Evolutionary conservation across 2,329 filamentous ascomycete genomes (phyloP), one percentile per base, ranked within the genome.

Genomic region (Penicillium sp.): DNA sequence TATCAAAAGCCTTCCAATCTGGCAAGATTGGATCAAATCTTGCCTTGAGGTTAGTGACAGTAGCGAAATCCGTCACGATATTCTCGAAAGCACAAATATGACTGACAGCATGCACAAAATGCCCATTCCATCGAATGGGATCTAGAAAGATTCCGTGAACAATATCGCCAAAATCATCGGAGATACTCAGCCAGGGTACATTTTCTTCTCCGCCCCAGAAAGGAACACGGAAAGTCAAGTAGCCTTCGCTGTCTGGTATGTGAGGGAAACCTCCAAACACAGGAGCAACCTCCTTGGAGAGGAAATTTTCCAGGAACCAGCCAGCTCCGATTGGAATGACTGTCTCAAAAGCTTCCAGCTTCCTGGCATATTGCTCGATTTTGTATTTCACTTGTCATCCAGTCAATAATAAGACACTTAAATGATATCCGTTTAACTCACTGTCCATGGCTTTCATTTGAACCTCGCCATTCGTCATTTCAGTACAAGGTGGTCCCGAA

Each of bases 261-360:
- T 65, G 68, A 0, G 77, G 77, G 38, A 79, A 79, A 1, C 77
- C 78, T 5, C 77, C 77, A 24, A 78, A 65, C 0, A 72, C 18
- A 1, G 67, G 65, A 0, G 72, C 71, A 1, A 73, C 21, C 14
- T 77, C 70, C 13, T 67, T 58, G 6, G 59, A 44, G 1, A 76
- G 64, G 57, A 77, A 75, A 51, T 77, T 76, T 49, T 79, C 77
- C 46, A 77, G 62, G 55, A 75, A 80, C 75, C 74, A 79, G 2
- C 71, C 75, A 1, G 75, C 63, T 31, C 68, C 68, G 42, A 76
- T 70, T 43, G 72, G 64, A 42, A 65, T 67, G 40, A 74, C 67
- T 18, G 67, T 68, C 31, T 72, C 62, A 55, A 79, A 79, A 0
- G 56, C 54, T 21, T 62, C 68, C 2, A 54, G 55, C 22, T 68